Percentiles rank a stretch among this genome's conserved stretches.
These are phyloP conservation scores for Pachysandra terminalis DNA, from an alignment of 164 flowering plant genomes.

Conservation along the genomic window DNA sequence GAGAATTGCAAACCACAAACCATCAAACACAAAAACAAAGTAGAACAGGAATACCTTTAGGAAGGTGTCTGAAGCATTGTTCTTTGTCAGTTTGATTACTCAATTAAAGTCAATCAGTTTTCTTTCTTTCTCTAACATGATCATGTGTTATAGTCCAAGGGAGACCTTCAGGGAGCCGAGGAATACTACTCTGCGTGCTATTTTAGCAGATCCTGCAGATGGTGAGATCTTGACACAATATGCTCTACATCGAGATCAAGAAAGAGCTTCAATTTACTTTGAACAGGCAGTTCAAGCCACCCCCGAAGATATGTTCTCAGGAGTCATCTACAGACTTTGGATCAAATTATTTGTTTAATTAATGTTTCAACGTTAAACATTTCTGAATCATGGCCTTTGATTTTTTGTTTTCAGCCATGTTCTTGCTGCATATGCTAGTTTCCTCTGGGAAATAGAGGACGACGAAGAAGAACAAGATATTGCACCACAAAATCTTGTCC, in stretches of 20 bases:
- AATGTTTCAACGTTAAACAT: too few species aligned
- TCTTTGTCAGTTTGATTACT: neutral
- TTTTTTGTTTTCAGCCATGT: constrained; percentile 45
- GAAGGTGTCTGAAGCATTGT: neutral
- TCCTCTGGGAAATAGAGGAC: constrained; percentile 74
- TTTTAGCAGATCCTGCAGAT: constrained; percentile 59
- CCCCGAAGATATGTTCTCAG: constrained; percentile 36
- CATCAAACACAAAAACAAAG: too few species aligned
- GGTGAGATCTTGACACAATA: constrained; percentile 57
- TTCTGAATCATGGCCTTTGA: neutral
- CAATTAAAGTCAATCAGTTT: neutral
- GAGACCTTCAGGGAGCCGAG: constrained; percentile 58
- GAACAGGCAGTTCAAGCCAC: constrained; percentile 61
- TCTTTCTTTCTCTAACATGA: neutral
- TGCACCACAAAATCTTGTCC: constrained; percentile 6
- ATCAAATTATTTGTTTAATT: too few species aligned
- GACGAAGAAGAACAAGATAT: constrained; percentile 32
- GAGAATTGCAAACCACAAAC: too few species aligned
- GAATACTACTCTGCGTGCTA: constrained; percentile 57
- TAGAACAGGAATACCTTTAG: too few species aligned
- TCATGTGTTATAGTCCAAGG: constrained; percentile 44
- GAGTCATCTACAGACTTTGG: neutral
- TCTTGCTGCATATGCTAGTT: constrained; percentile 79
- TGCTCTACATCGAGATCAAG: constrained; percentile 61
- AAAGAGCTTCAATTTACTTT: constrained; percentile 50